Evolutionary conservation across 106 monocot species (phyloP).

Genomic region (Dendrobium officinale): DNA sequence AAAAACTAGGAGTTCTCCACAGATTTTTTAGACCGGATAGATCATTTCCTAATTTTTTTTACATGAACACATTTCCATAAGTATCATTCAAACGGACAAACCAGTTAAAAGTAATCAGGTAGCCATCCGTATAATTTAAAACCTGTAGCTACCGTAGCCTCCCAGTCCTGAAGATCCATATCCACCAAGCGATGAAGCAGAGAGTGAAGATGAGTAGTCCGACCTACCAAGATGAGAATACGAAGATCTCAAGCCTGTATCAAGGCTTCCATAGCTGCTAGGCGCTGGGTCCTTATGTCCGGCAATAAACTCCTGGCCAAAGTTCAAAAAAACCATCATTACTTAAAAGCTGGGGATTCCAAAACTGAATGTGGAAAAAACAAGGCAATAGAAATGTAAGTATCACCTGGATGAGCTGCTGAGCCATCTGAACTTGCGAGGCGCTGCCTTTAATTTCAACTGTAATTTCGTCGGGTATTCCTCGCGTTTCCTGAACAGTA

Average conservation of each 20-base stretch:
- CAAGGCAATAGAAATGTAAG: not conserved
- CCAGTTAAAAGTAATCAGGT: not conserved
- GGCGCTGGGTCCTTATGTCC: slow-evolving; percentile 33
- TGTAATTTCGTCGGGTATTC: slow-evolving; percentile 39
- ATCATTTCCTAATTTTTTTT: not conserved
- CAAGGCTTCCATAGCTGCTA: slow-evolving; percentile 32
- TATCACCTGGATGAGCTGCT: slow-evolving; percentile 51
- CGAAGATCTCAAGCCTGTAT: slow-evolving; percentile 27
- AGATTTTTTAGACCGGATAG: not conserved
- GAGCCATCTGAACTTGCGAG: slow-evolving; percentile 45
- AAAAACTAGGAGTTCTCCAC: not conserved
- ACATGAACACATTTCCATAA: not conserved
- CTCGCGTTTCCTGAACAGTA: slow-evolving; percentile 46
- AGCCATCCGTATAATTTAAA: slow-evolving; percentile 1
- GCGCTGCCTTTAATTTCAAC: slow-evolving; percentile 64
- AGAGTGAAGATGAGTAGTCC: slow-evolving; percentile 15
- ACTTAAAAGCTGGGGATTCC: not conserved
- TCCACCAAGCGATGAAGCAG: slow-evolving; percentile 20
- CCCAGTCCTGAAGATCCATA: slow-evolving; percentile 37
- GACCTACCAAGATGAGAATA: slow-evolving; percentile 36
- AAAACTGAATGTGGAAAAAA: no score
- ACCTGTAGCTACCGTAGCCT: slow-evolving; percentile 26
- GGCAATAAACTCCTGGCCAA: slow-evolving; percentile 34
- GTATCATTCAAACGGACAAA: not conserved
- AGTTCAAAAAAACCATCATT: not conserved